Base-by-base conservation (phyloP, 305 asterid species). In the Fraxinus dipetala region DNA sequence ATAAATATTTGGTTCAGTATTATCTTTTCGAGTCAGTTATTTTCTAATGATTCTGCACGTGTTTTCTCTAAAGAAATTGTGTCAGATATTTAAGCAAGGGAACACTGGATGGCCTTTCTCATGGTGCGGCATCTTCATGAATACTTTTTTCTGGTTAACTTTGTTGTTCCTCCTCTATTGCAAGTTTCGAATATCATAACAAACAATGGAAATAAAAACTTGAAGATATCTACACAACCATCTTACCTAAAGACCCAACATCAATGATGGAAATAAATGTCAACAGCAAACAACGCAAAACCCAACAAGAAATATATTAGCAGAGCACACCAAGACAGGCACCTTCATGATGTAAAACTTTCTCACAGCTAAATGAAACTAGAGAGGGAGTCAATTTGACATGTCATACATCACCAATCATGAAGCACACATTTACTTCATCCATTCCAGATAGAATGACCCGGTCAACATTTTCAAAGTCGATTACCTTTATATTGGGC, bases 1-100 rank as follows among this genome's bases (percentile, higher is more conserved):
- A 56, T 28, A 16, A 75, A 43, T 32, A 34, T 20, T 28, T 69
- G 18, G n/a, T 38, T 69, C 40, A 1, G 75, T 69, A 69, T 69
- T 69, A 4, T 69, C 18, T 69, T 69, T 69, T 30, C 20, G 1
- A 14, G 20, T 28, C 22, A 69, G 38, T 30, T 28, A 14, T 24
- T 69, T 69, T 6, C 38, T 30, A 69, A 69, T 69, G 38, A 69
- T 30, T 11, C 22, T 69, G 75, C 75, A 31, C 16, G 11, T 30
- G 40, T 69, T 69, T 28, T 30, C 75, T 14, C 40, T 69, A 11
- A 30, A 28, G 38, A 30, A 30, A 69, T 31, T 30, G 6, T 13
- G 40, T 30, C 40, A 69, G 75, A 69, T 6, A 18, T 84, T 40
- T 48, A 31, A 67, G 82, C 51, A 72, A 69, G 8, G 79, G 35